Conservation (phyloP, 2,329 filamentous ascomycete genomes). For the Claviceps capensis region DNA sequence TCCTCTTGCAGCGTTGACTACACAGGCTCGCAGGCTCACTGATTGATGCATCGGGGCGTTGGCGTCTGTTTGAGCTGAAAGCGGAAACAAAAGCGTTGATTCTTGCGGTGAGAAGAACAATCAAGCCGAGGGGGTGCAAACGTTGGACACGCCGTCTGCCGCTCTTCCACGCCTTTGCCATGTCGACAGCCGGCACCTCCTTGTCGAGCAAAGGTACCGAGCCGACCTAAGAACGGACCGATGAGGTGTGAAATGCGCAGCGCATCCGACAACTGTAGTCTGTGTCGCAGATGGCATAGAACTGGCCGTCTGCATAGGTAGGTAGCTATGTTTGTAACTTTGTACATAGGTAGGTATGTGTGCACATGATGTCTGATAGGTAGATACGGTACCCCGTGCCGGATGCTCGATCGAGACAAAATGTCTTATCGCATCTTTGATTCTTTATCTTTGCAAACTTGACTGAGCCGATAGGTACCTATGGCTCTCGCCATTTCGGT, state of each 20-base stretch:
- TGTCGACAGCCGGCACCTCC: neutral
- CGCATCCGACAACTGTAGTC: neutral
- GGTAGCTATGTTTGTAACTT: too few relatives aligned
- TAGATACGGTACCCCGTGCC: too few relatives aligned
- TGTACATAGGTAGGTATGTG: too few relatives aligned
- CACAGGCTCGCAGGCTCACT: neutral
- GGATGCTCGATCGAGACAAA: too few relatives aligned
- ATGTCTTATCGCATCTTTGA: neutral
- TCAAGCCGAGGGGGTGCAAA: neutral
- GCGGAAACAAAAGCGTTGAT: slow-evolving; percentile 1
- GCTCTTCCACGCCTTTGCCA: neutral
- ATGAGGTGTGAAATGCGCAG: neutral
- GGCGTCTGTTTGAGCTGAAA: neutral
- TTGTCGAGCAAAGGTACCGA: neutral
- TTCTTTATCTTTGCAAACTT: neutral
- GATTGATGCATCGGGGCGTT: neutral
- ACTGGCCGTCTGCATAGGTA: neutral
- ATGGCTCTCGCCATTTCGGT: neutral
- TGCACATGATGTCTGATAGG: neutral
- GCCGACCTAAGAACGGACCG: neutral
- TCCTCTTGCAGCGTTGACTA: neutral
- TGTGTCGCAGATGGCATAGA: neutral
- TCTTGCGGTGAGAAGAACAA: neutral
- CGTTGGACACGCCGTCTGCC: neutral
- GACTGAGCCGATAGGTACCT: neutral